These are phyloP conservation scores for Diplogelasinospora grovesii DNA, from an alignment of 495 filamentous ascomycete species.

Conservation along the genomic window DNA sequence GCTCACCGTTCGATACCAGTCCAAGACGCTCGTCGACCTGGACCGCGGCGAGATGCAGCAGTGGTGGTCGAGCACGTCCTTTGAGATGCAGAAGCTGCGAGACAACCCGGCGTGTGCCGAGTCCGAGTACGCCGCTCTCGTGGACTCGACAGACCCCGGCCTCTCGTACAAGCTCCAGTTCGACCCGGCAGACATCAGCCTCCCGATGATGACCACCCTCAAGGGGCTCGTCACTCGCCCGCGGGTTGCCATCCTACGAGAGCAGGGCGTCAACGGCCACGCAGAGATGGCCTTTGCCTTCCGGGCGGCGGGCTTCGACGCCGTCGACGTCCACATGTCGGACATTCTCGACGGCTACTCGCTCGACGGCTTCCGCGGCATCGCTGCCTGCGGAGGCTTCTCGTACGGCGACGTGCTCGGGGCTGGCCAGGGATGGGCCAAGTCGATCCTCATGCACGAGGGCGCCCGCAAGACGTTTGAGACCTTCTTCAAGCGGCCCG, in stretches of 20 bases:
- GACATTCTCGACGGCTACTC: slow-evolving; percentile 77
- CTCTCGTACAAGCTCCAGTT: slow-evolving; percentile 80
- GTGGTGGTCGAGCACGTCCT: slow-evolving; percentile 81
- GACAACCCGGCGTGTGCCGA: slow-evolving; percentile 88
- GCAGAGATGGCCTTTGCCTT: slow-evolving; percentile 97
- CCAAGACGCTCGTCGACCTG: slow-evolving; percentile 53
- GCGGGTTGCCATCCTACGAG: slow-evolving; percentile 86
- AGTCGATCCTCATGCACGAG: slow-evolving; percentile 78
- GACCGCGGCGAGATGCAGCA: slow-evolving; percentile 73
- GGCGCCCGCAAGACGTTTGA: slow-evolving; percentile 71
- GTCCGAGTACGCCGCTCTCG: slow-evolving; percentile 69
- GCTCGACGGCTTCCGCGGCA: slow-evolving; percentile 72
- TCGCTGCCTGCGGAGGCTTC: slow-evolving; percentile 94
- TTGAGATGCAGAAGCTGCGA: slow-evolving; percentile 82
- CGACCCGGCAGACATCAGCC: slow-evolving; percentile 67
- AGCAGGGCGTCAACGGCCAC: slow-evolving; percentile 92
- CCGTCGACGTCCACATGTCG: slow-evolving; percentile 95
- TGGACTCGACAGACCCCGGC: slow-evolving; percentile 73
- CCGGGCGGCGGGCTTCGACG: slow-evolving; percentile 80
- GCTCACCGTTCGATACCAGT: slow-evolving; percentile 66
- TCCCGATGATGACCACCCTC: slow-evolving; percentile 64
- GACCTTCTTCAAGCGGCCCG: slow-evolving; percentile 76
- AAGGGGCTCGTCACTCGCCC: slow-evolving; percentile 67
- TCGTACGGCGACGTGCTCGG: slow-evolving; percentile 95
- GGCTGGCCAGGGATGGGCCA: slow-evolving; percentile 95